phyloP scores from a whole-genome alignment of 495 filamentous ascomycete species.

The Margaritispora aquatica region DNA sequence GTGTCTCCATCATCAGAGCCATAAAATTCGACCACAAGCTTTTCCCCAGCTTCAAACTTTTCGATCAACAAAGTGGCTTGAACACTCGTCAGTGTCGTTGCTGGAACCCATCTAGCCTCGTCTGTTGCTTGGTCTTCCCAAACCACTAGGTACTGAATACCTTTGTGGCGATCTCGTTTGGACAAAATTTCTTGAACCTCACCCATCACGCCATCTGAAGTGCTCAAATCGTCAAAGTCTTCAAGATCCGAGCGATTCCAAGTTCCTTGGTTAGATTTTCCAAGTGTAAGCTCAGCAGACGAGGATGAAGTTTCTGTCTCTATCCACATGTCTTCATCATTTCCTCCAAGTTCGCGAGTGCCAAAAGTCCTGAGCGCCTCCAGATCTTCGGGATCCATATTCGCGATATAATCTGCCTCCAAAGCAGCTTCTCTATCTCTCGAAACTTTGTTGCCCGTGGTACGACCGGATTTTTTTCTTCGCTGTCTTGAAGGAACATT shows the following conservation, averaged over 20 bases:
- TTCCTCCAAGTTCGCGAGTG: conserved; percentile 42
- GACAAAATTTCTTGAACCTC: conserved; percentile 32
- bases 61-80: conserved; percentile 29
- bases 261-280: conserved; percentile 8
- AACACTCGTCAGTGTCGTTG: conserved; percentile 25
- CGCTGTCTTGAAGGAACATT: background rate
- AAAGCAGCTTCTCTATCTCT: conserved; percentile 47
- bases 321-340: conserved; percentile 29
- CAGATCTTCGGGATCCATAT: conserved; percentile 43
- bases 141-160: conserved; percentile 46
- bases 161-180: conserved; percentile 34
- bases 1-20: conserved; percentile 27
- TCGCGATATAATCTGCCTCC: conserved; percentile 70
- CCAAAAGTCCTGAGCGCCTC: conserved; percentile 18
- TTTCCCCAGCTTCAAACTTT: conserved; percentile 32
- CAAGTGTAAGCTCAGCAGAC: too few species aligned
- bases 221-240: conserved; percentile 42
- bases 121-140: conserved; percentile 36
- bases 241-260: conserved; percentile 36
- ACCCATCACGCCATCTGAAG: conserved; percentile 29
- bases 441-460: background rate
- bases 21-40: conserved; percentile 20
- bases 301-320: conserved; percentile 1
- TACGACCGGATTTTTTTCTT: background rate
- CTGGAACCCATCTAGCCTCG: conserved; percentile 44